Percentiles rank a stretch among this genome's conserved stretches.
Evolutionary conservation across 257 asterid genomes (phyloP).

Genomic region (Solanum phureja): DNA sequence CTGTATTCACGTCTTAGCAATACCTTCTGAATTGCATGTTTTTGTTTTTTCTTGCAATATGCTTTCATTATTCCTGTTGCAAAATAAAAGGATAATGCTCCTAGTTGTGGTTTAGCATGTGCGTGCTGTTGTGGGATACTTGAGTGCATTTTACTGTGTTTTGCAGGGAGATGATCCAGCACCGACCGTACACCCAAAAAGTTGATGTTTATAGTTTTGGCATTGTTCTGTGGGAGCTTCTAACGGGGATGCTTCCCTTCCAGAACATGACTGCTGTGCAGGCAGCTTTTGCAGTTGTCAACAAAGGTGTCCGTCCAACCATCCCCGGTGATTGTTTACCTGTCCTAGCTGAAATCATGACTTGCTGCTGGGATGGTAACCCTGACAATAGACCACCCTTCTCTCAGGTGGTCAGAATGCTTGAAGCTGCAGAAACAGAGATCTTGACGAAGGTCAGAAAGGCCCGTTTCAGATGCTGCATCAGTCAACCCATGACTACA

Average conservation of each 20-base stretch:
- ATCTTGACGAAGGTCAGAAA: conserved; percentile 78
- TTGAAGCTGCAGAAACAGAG: conserved; percentile 85
- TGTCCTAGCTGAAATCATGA: conserved; percentile 76
- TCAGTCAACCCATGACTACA: conserved; percentile 71
- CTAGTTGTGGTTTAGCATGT: background rate
- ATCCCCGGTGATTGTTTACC: conserved; percentile 76
- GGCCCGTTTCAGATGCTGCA: conserved; percentile 99
- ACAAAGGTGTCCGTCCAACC: conserved; percentile 86
- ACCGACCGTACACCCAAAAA: conserved; percentile 90
- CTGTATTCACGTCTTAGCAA: background rate
- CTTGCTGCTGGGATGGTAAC: conserved; percentile 84
- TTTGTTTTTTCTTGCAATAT: background rate
- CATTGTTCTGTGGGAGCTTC: conserved; percentile 93
- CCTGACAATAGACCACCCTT: conserved; percentile 88
- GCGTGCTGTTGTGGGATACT: background rate
- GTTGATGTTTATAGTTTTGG: conserved; percentile 97
- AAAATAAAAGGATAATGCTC: background rate
- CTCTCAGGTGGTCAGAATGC: conserved; percentile 78
- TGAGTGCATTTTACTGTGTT: conserved; percentile 4
- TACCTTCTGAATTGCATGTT: background rate
- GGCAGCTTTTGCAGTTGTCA: conserved; percentile 97
- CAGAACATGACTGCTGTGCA: conserved; percentile 97
- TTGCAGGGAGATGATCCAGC: conserved; percentile 99
- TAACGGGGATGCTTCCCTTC: conserved; percentile 97
- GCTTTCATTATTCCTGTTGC: background rate